Conservation (phyloP, 495 filamentous ascomycete genomes). For the Hyphodiscus hymeniophilus region DNA sequence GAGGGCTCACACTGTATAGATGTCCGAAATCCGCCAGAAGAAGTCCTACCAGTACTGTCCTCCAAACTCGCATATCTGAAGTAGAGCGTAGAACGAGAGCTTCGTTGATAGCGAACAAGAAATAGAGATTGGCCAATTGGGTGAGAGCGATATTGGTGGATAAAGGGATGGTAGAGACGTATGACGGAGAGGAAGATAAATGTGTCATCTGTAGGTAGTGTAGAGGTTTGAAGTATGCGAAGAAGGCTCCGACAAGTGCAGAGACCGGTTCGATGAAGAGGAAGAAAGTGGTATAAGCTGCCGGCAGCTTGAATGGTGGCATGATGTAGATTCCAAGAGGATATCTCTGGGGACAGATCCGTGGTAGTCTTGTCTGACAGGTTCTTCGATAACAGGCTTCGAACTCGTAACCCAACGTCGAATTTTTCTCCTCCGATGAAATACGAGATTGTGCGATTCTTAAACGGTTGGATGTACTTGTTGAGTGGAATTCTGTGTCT, state of each 20-base stretch:
- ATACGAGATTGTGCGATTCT: too few species aligned
- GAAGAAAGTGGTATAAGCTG: slow-evolving; percentile 53
- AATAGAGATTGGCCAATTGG: slow-evolving; percentile 57
- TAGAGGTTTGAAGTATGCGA: slow-evolving; percentile 45
- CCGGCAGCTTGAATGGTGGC: slow-evolving; percentile 28
- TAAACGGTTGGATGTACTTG: too few species aligned
- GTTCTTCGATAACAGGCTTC: too few species aligned
- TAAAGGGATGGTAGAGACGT: slow-evolving; percentile 21
- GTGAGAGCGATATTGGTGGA: slow-evolving; percentile 47
- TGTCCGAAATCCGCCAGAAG: slow-evolving; percentile 63
- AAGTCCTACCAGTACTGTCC: slow-evolving; percentile 47
- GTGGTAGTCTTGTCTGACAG: too few species aligned
- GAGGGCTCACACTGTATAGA: slow-evolving; percentile 43
- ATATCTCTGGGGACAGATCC: not conserved
- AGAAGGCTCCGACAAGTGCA: slow-evolving; percentile 58
- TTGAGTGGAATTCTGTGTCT: too few species aligned
- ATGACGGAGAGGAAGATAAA: slow-evolving; percentile 26
- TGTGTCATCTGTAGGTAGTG: slow-evolving; percentile 53
- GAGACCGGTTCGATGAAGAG: slow-evolving; percentile 57
- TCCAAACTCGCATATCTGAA: slow-evolving; percentile 55
- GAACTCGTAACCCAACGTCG: too few species aligned
- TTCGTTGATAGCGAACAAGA: slow-evolving; percentile 62
- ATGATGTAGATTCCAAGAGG: not conserved
- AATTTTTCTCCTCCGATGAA: too few species aligned
- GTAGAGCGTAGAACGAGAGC: slow-evolving; percentile 57